Percentiles rank a stretch among this genome's conserved stretches.
These are phyloP conservation scores for Tolypocladium ovalisporum DNA, from an alignment of 2,329 filamentous ascomycete genomes.

Conservation along the genomic window DNA sequence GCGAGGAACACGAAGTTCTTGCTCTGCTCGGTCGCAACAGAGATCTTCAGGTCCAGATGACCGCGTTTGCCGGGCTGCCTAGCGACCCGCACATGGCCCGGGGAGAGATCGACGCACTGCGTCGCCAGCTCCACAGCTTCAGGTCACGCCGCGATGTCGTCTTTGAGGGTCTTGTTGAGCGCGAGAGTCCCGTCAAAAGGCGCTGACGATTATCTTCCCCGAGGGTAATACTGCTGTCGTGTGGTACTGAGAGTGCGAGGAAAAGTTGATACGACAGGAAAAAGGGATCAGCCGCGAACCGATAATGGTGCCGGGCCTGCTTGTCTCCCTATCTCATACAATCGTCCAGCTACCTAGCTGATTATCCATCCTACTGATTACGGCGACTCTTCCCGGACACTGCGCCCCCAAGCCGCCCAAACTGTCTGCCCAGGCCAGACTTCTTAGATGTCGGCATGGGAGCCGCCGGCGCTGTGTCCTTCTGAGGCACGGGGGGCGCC, in stretches of 20 bases:
- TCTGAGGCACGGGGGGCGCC: conserved; percentile 34
- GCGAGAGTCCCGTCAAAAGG: conserved; percentile 41
- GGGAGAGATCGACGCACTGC: conserved; percentile 56
- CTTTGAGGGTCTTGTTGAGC: conserved; percentile 63
- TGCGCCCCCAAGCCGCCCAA: conserved; percentile 61
- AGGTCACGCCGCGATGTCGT: conserved; percentile 56
- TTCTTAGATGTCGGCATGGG: conserved; percentile 43
- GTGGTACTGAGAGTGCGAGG: not conserved
- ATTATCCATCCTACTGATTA: conserved; percentile 16
- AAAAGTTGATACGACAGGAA: not conserved
- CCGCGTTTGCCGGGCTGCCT: conserved; percentile 60
- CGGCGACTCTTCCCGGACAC: conserved; percentile 53
- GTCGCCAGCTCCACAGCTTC: conserved; percentile 50
- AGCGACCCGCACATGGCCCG: conserved; percentile 59
- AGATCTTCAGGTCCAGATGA: conserved; percentile 50
- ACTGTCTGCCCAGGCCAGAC: conserved; percentile 54
- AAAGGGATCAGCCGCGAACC: not conserved
- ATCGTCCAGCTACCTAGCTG: not conserved
- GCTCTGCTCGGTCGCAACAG: conserved; percentile 46
- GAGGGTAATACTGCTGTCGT: not conserved
- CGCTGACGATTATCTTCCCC: conserved; percentile 8
- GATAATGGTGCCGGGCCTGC: not conserved
- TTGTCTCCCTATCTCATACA: not conserved
- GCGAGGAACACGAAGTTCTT: conserved; percentile 47
- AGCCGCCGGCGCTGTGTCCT: conserved; percentile 32